A percentile compares a stretch with the other conserved stretches of the same genome.
phyloP scores from a whole-genome alignment of 2,329 filamentous ascomycete genomes.

The Daldinia sp. region DNA sequence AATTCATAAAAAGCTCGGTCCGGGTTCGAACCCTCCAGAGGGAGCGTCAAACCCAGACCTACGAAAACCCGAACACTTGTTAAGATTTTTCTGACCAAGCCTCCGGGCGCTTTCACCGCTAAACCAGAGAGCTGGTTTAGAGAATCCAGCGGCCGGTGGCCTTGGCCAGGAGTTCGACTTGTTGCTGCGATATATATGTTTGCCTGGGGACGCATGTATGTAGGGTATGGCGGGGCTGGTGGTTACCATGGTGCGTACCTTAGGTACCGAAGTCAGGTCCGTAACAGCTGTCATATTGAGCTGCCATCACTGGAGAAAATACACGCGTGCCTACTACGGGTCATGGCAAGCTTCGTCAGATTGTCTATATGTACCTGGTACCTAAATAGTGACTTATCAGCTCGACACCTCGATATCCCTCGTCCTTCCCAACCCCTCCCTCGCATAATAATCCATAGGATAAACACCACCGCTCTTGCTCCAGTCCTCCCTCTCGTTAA shows the following conservation, averaged over 20 bases:
- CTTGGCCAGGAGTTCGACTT: background rate
- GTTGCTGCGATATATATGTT: background rate
- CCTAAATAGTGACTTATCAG: constrained; percentile 23
- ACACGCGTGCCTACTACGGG: background rate
- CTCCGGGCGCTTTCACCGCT: background rate
- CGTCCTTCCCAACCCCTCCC: constrained; percentile 87
- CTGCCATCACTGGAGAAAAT: background rate
- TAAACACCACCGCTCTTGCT: constrained; percentile 77
- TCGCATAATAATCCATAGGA: constrained; percentile 98
- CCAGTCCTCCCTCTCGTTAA: constrained; percentile 84
- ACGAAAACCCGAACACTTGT: constrained; percentile 11
- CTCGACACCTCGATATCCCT: constrained; percentile 55
- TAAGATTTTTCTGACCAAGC: background rate
- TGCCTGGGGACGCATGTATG: background rate
- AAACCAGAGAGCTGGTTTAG: background rate
- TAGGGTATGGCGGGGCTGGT: background rate
- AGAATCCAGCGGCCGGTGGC: background rate
- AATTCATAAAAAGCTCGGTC: constrained; percentile 6
- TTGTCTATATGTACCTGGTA: background rate
- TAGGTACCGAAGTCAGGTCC: no score
- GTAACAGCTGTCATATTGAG: background rate
- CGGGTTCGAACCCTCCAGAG: background rate
- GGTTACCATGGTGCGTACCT: background rate
- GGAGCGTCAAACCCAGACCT: background rate
- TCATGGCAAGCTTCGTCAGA: no score